Conservation (phyloP, 1,284 basidiomycete genomes). For the Leccinum fuscescens region DNA sequence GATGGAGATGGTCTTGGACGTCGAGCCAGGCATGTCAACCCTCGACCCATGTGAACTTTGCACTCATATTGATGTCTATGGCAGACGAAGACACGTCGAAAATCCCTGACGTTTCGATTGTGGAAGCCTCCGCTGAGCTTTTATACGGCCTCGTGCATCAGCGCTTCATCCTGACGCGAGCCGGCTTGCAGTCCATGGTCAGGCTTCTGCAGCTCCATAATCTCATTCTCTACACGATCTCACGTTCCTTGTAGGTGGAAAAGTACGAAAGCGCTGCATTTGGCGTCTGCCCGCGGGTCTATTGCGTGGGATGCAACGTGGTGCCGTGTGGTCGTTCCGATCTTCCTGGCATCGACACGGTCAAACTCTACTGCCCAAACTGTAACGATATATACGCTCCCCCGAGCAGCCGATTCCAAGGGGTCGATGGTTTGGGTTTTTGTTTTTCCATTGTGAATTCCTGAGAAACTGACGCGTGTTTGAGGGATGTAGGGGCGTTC, state of each 20-base stretch:
- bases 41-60: conserved; percentile 16
- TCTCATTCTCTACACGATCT: conserved; percentile 20
- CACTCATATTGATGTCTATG: conserved; percentile 15
- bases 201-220: conserved; percentile 23
- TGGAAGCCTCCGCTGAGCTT: conserved; percentile 96
- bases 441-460: conserved; percentile 1
- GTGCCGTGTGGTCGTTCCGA: conserved; percentile 96
- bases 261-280: conserved; percentile 95
- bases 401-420: conserved; percentile 92
- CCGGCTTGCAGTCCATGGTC: conserved; percentile 95
- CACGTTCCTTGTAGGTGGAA: conserved; percentile 65
- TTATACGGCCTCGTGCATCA: conserved; percentile 98
- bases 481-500: conserved; percentile 75
- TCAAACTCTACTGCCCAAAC: conserved; percentile 98
- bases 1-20: conserved; percentile 99
- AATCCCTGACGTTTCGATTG: conserved; percentile 94
- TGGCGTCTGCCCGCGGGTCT: conserved; percentile 94
- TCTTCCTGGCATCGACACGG: conserved; percentile 96
- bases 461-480: conserved; percentile 17
- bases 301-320: conserved; percentile 87
- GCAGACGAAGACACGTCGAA: conserved; percentile 90
- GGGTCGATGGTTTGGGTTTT: conserved; percentile 80
- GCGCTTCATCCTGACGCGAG: conserved; percentile 93
- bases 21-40: conserved; percentile 85
- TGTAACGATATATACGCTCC: conserved; percentile 97